Base-by-base conservation (phyloP, 768 basidiomycete genomes). In the Roridomyces roridus region DNA sequence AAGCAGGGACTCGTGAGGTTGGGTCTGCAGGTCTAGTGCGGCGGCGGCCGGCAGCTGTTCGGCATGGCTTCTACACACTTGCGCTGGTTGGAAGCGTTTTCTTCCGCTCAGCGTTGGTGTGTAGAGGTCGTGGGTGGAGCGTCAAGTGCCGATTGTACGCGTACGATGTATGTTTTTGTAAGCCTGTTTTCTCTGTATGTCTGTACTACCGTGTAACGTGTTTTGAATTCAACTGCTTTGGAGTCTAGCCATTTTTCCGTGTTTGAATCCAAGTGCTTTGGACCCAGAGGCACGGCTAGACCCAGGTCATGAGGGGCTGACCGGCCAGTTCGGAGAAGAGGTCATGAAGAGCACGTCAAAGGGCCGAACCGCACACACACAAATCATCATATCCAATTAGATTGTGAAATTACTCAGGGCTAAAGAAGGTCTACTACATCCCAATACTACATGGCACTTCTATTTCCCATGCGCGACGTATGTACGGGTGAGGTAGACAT, bases 1-100 rank as follows among this genome's bases (percentile, higher is more conserved):
- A 92, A 90, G 70, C 76, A 85, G 62, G 91, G 89, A 3, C 76
- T 92, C 59, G 69, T 75, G 65, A 80, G 72, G 53, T 62, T 92
- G 69, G 87, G 85, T 2, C 77, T 89, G 43, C 58, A 74, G 37
- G 83, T 85, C 44, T 82, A 72, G 80, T 79, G n/a, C n/a, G n/a
- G n/a, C n/a, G n/a, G 31, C 39, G 20, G 18, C 50, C 34, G 6
- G 31, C 43, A 61, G 68, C n/a, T n/a, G 70, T 72, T 73, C 75
- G 74, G 70, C 81, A 85, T 77, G 67, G 67, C 73, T 70, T 82
- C 82, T 85, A 76, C 82, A 84, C 79, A 83, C 80, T 72, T 70
- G 72, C 73, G 83, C 83, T 77, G 81, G 84, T 74, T 76, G 68
- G 61, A 59, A 35, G 17, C 23, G 23, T 46, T 35, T 18, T 29